These are phyloP conservation scores for Debaryomyces fabryi DNA, from an alignment of 1,139 yeast genomes.

Conservation along the genomic window DNA sequence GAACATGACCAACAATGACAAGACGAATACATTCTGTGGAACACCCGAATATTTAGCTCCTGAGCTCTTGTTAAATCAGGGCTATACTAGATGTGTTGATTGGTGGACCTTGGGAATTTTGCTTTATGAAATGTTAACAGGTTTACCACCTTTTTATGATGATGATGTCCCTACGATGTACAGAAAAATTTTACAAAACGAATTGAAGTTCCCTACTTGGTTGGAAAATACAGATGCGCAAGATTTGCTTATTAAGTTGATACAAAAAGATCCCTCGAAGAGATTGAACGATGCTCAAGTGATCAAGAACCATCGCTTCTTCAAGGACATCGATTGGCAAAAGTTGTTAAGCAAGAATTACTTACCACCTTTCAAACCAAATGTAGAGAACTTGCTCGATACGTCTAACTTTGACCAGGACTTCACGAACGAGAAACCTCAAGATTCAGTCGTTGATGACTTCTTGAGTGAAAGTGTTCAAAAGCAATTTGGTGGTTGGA, in stretches of 20 bases:
- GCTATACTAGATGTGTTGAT: conserved; percentile 93
- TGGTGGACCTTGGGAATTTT: conserved; percentile 98
- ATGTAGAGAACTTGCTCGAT: conserved; percentile 82
- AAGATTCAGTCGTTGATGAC: conserved; percentile 94
- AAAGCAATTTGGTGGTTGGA: conserved; percentile 98
- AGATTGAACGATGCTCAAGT: conserved; percentile 85
- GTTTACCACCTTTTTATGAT: conserved; percentile 94
- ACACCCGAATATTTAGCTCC: conserved; percentile 98
- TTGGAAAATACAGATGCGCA: conserved; percentile 84
- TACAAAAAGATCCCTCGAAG: conserved; percentile 82
- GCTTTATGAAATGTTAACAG: conserved; percentile 93
- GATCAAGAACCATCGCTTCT: conserved; percentile 83
- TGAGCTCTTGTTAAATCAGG: conserved; percentile 85
- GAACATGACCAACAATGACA: conserved; percentile 86
- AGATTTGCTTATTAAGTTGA: conserved; percentile 71
- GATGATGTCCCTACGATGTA: conserved; percentile 95
- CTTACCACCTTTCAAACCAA: conserved; percentile 94
- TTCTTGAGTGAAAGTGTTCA: conserved; percentile 88
- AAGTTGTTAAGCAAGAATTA: conserved; percentile 84
- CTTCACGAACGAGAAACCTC: conserved; percentile 90
- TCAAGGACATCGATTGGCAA: conserved; percentile 89
- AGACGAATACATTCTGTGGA: conserved; percentile 94
- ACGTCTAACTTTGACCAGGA: conserved; percentile 93
- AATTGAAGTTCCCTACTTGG: conserved; percentile 83
- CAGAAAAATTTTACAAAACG: conserved; percentile 86